Conservation (phyloP, 805 yeast species). For the Wickerhamiella sergipiensis region DNA sequence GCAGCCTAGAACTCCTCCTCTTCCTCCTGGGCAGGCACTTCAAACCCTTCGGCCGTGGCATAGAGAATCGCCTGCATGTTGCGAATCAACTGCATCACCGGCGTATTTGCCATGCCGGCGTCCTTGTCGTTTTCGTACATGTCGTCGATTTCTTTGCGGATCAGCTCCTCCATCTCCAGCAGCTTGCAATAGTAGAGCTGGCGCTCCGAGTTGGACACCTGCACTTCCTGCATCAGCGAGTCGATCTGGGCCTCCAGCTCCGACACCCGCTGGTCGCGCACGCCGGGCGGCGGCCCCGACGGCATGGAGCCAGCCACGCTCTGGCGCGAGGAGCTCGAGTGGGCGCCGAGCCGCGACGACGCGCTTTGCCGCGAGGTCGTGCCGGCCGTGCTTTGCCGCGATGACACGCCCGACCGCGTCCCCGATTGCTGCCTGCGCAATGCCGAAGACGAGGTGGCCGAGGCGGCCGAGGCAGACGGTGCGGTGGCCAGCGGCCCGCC, state of each 20-base stretch:
- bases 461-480: too few relatives aligned
- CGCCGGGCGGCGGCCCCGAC: not conserved
- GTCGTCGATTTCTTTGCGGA: slow-evolving; percentile 47
- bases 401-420: not conserved
- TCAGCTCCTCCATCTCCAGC: slow-evolving; percentile 72
- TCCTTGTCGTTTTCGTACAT: slow-evolving; percentile 29
- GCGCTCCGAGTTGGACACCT: slow-evolving; percentile 57
- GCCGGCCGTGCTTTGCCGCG: not conserved
- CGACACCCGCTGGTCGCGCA: slow-evolving; percentile 3
- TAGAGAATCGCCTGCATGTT: slow-evolving; percentile 68
- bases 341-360: not conserved
- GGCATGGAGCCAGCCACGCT: not conserved
- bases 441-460: slow-evolving; percentile 2
- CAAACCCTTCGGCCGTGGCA: slow-evolving; percentile 75
- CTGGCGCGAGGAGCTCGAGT: not conserved
- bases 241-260: slow-evolving; percentile 33
- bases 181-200: slow-evolving; percentile 82
- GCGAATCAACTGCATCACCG: slow-evolving; percentile 29
- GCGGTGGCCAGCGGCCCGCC: slow-evolving; percentile 3
- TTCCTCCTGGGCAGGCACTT: slow-evolving; percentile 30
- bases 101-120: slow-evolving; percentile 17
- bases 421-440: not conserved
- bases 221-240: slow-evolving; percentile 37
- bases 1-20: slow-evolving; percentile 12
- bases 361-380: not conserved